Percentiles rank a stretch among this genome's conserved stretches.
These are phyloP conservation scores for Talaromyces adpressus DNA, from an alignment of 495 filamentous ascomycete genomes.

Conservation along the genomic window DNA sequence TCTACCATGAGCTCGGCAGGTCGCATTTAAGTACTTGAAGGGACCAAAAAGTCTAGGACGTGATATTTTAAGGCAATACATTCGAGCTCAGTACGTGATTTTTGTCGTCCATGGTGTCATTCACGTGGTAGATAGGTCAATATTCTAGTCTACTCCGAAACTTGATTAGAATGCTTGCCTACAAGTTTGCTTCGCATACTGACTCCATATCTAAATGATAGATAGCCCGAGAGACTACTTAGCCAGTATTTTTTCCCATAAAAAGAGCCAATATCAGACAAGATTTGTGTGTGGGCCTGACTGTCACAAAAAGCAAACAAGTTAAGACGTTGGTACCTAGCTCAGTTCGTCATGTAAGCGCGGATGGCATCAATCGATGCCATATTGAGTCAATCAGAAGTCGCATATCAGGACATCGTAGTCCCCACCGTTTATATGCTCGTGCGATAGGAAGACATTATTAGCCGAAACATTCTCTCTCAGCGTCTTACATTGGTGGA, in stretches of 20 bases:
- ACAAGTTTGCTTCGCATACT: neutral
- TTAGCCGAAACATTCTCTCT: neutral
- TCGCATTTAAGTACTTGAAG: neutral
- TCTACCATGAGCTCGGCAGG: neutral
- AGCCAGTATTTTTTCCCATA: neutral
- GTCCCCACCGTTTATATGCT: neutral
- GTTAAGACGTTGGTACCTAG: neutral
- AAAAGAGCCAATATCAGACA: neutral
- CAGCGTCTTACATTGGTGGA: conserved; percentile 2
- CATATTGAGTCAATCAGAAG: neutral
- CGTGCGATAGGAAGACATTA: neutral
- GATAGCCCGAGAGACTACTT: neutral
- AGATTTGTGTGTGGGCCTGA: neutral
- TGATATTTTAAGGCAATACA: neutral
- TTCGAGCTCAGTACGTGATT: neutral
- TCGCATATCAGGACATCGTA: neutral
- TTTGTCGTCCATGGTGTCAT: neutral
- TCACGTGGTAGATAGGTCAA: neutral
- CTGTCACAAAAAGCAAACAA: neutral
- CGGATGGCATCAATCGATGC: conserved; percentile 13
- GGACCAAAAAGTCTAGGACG: neutral
- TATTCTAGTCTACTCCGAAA: neutral
- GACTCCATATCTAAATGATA: neutral
- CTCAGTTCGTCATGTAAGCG: conserved; percentile 11
- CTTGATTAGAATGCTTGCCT: neutral